phyloP scores from a whole-genome alignment of 1,139 yeast species.

The Scheffersomyces quercinus region DNA sequence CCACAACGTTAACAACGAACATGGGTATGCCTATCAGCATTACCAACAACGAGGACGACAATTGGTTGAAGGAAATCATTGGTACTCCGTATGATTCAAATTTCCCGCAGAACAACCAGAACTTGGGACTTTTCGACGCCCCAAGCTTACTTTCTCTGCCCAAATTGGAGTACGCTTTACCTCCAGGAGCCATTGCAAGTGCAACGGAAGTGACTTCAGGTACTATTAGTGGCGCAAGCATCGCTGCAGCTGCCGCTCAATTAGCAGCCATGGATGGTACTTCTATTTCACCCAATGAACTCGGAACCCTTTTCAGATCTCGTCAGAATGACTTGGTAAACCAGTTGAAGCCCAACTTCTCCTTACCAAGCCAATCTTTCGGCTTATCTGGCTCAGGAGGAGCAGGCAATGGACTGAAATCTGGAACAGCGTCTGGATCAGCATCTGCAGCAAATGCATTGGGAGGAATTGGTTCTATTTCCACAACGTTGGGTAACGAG shows the following conservation, averaged over 20 bases:
- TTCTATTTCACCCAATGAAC: conserved; percentile 24
- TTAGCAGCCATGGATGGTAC: not conserved
- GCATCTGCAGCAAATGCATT: not conserved
- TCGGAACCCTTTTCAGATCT: conserved; percentile 55
- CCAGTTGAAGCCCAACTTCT: conserved; percentile 24
- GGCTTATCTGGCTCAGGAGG: not conserved
- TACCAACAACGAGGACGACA: conserved; percentile 30
- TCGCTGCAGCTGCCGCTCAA: too few relatives aligned
- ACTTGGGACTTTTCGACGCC: conserved; percentile 52
- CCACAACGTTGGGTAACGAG: not conserved
- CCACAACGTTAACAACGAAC: conserved; percentile 7
- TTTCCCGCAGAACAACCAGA: conserved; percentile 51
- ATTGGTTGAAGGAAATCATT: conserved; percentile 71
- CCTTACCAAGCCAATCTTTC: conserved; percentile 3
- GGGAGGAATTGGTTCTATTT: not conserved
- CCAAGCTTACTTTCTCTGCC: conserved; percentile 14
- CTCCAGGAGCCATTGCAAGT: not conserved
- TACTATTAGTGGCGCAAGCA: too few relatives aligned
- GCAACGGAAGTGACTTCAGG: not conserved
- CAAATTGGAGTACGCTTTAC: conserved; percentile 4
- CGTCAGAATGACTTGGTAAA: conserved; percentile 62
- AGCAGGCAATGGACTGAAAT: not conserved
- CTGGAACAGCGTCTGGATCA: not conserved
- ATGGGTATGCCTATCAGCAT: conserved; percentile 13
- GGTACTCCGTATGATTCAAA: conserved; percentile 60